A percentile compares a stretch with the other conserved stretches of the same genome.
Evolutionary conservation across 805 yeast genomes (phyloP).

Genomic region (Kodamaea leandrae): DNA sequence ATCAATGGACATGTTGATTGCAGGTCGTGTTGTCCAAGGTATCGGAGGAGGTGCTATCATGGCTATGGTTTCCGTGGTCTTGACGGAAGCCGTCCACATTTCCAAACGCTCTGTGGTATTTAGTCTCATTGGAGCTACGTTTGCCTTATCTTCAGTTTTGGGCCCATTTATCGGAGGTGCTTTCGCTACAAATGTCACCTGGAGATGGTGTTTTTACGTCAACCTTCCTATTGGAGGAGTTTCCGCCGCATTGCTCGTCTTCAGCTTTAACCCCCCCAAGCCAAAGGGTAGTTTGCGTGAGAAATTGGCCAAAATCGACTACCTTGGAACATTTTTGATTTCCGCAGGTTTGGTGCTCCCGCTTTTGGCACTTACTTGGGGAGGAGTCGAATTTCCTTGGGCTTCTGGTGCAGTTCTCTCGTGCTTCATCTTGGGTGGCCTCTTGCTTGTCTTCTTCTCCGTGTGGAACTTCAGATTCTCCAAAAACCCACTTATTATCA

Average conservation of each 20-base stretch:
- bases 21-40: slow-evolving; percentile 70
- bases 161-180: slow-evolving; percentile 29
- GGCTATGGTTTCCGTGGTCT: slow-evolving; percentile 51
- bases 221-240: slow-evolving; percentile 23
- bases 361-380: slow-evolving; percentile 26
- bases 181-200: slow-evolving; percentile 19
- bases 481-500: slow-evolving; percentile 44
- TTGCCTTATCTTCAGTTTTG: slow-evolving; percentile 19
- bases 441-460: slow-evolving; percentile 32
- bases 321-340: slow-evolving; percentile 18
- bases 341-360: slow-evolving; percentile 18
- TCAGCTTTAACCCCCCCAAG: slow-evolving; percentile 22
- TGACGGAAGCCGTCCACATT: slow-evolving; percentile 53
- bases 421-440: slow-evolving; percentile 48
- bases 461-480: slow-evolving; percentile 43
- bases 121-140: slow-evolving; percentile 18
- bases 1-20: slow-evolving; percentile 58
- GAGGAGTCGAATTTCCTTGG: slow-evolving; percentile 55
- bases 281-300: slow-evolving; percentile 16
- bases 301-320: slow-evolving; percentile 18
- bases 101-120: slow-evolving; percentile 19
- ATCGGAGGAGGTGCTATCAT: slow-evolving; percentile 69
- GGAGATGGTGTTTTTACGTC: slow-evolving; percentile 27
- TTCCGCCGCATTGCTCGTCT: slow-evolving; percentile 15
- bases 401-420: slow-evolving; percentile 48